These are phyloP conservation scores for Erythrophleum fordii DNA, from an alignment of 306 rosid species.

Conservation along the genomic window DNA sequence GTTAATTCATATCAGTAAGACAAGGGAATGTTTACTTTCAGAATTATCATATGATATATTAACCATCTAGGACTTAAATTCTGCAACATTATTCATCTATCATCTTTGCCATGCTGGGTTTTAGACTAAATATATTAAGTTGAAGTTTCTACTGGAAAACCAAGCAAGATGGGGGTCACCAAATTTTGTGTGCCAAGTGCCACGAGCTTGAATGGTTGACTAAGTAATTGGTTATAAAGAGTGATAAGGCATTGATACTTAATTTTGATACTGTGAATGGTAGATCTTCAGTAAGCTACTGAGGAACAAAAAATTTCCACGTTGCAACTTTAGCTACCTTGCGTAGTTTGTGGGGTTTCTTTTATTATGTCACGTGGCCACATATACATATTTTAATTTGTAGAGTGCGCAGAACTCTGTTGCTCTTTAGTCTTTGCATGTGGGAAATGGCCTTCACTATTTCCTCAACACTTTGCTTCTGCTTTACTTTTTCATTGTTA, in stretches of 20 bases:
- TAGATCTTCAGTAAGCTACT: neutral
- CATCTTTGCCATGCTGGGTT: conserved; percentile 13
- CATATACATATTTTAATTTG: conserved; percentile 13
- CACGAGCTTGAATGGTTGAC: conserved; percentile 7
- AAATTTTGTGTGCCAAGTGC: neutral
- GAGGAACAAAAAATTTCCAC: conserved; percentile 15
- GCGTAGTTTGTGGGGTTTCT: conserved; percentile 12
- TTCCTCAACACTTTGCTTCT: neutral
- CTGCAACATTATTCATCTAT: neutral
- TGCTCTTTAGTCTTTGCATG: conserved; percentile 1
- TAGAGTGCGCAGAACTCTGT: conserved; percentile 1
- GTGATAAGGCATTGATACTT: conserved; percentile 13
- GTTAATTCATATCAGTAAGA: neutral
- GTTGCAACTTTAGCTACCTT: conserved; percentile 8
- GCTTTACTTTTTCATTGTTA: conserved; percentile 3
- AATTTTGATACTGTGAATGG: conserved; percentile 6
- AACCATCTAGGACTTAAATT: neutral
- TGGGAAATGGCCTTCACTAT: neutral
- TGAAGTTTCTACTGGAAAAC: conserved; percentile 10
- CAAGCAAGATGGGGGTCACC: conserved; percentile 8
- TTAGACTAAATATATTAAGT: conserved; percentile 10
- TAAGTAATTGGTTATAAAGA: neutral
- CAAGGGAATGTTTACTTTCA: conserved; percentile 8
- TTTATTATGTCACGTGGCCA: conserved; percentile 1
- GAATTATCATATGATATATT: neutral